A percentile compares a stretch with the other conserved stretches of the same genome.
phyloP scores from a whole-genome alignment of 108 stramenopile species.

The Conticribra weissflogii region DNA sequence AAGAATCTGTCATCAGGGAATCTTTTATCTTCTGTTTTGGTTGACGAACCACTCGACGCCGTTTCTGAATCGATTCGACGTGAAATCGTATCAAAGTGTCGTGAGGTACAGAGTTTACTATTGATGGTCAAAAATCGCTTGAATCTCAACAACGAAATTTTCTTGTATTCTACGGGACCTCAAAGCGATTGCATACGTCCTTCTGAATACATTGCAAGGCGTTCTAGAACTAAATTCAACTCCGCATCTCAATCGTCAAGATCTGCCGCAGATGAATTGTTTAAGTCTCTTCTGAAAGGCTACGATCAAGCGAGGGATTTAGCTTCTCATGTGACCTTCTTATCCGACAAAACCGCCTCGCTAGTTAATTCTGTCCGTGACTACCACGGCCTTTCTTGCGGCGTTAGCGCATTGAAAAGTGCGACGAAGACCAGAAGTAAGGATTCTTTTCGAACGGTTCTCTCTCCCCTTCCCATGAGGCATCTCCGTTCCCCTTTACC shows the following conservation, averaged over 20 bases:
- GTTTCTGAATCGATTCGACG: conserved; percentile 68
- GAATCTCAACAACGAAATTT: conserved; percentile 33
- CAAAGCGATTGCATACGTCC: conserved; percentile 31
- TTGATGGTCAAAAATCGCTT: conserved; percentile 32
- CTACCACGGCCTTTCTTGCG: background rate
- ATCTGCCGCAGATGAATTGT: conserved; percentile 39
- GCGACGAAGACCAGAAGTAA: conserved; percentile 1
- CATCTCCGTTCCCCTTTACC: conserved; percentile 33
- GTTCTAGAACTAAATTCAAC: conserved; percentile 9
- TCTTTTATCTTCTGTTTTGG: conserved; percentile 16
- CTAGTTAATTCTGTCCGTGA: conserved; percentile 17
- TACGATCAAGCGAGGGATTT: conserved; percentile 44
- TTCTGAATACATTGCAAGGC: conserved; percentile 39
- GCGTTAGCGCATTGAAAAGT: conserved; percentile 4
- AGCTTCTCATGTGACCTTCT: conserved; percentile 20
- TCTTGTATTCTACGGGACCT: conserved; percentile 22
- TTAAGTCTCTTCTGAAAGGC: conserved; percentile 38
- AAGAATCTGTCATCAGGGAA: conserved; percentile 29
- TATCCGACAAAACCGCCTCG: conserved; percentile 20
- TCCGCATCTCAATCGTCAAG: conserved; percentile 20
- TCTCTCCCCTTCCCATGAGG: conserved; percentile 28
- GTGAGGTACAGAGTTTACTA: conserved; percentile 42
- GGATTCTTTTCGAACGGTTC: conserved; percentile 12
- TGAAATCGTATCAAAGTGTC: conserved; percentile 53
- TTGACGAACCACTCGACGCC: conserved; percentile 63